Evolutionary conservation across 139 green algal genomes (phyloP), one percentile per base, ranked within the genome.

Genomic region (Nannochloris sp.): DNA sequence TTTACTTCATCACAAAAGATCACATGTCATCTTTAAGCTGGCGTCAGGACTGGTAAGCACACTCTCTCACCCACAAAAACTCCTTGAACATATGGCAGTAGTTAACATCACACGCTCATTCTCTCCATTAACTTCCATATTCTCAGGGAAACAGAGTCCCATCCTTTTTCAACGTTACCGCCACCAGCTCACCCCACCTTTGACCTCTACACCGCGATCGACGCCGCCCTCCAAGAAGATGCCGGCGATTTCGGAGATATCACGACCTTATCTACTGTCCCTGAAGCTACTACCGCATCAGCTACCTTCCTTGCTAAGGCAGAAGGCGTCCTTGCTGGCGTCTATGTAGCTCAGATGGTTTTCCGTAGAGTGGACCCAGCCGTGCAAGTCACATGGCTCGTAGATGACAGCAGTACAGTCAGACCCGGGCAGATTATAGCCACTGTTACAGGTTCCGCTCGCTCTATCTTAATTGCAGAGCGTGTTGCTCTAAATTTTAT

Each of bases 401-500:
- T 57, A 4, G 44, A 60, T 12, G 87, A 90, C 42, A 82, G 85
- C 4, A 72, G 85, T 14, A 4, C 8, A 8, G 82, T 95, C 44
- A 2, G 47, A 5, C 44, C 54, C 1, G 85, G 88, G 3, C 57
- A 82, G 14, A 70, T 74, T 34, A 85, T 95, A 73, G 90, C 84
- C 10, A 56, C 39, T 4, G 73, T 92, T 4, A 55, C 9, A 25
- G 92, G 93, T 32, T 59, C 38, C n/a, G 93, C 91, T 0, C 64
- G 76, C 2, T 82, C 77, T 53, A 94, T 99, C 30, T 80, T 99
- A n/a, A 65, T 89, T 47, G 95, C 89, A 4, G 95, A 99, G 78
- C 82, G 95, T 0, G 72, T 98, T 12, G 90, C 86, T 5, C 85
- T 99, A 36, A 99, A 99, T 82, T 99, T 97, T 71, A 92, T 99